phyloP scores from a whole-genome alignment of 116 monocot genomes.

The Trichopus zeylanicus region DNA sequence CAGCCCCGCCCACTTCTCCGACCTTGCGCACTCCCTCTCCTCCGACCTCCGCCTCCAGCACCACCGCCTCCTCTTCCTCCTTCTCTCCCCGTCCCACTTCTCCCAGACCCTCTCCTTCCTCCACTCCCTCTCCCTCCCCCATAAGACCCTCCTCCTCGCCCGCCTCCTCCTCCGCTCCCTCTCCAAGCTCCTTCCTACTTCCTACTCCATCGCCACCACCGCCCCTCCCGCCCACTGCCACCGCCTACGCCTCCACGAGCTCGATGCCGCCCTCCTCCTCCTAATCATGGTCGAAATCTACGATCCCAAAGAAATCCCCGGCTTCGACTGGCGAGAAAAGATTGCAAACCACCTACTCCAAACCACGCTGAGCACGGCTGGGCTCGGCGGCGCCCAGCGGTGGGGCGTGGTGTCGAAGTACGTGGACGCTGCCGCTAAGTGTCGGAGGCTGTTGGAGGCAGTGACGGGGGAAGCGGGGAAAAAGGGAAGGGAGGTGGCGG shows the following conservation, averaged over 20 bases:
- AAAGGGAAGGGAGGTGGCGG: conserved; percentile 16
- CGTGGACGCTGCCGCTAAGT: conserved; percentile 49
- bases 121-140: conserved; percentile 43
- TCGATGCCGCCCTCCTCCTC: conserved; percentile 76
- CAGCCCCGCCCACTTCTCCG: conserved; percentile 21
- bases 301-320: conserved; percentile 6
- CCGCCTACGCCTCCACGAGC: conserved; percentile 35
- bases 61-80: conserved; percentile 49
- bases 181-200: conserved; percentile 27
- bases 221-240: neutral
- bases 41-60: conserved; percentile 40
- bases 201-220: conserved; percentile 20
- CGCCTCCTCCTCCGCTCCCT: conserved; percentile 41
- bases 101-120: conserved; percentile 39
- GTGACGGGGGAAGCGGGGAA: conserved; percentile 10
- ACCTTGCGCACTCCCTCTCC: conserved; percentile 27
- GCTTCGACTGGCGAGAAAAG: conserved; percentile 39
- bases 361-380: conserved; percentile 26
- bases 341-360: conserved; percentile 26
- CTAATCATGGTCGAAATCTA: conserved; percentile 71
- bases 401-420: conserved; percentile 23
- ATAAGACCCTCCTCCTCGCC: conserved; percentile 32
- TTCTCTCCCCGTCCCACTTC: conserved; percentile 62
- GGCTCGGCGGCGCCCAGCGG: conserved; percentile 39
- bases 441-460: conserved; percentile 41